These are phyloP conservation scores for Nymphaea colorata DNA, from an alignment of 164 flowering plant species.

Conservation along the genomic window DNA sequence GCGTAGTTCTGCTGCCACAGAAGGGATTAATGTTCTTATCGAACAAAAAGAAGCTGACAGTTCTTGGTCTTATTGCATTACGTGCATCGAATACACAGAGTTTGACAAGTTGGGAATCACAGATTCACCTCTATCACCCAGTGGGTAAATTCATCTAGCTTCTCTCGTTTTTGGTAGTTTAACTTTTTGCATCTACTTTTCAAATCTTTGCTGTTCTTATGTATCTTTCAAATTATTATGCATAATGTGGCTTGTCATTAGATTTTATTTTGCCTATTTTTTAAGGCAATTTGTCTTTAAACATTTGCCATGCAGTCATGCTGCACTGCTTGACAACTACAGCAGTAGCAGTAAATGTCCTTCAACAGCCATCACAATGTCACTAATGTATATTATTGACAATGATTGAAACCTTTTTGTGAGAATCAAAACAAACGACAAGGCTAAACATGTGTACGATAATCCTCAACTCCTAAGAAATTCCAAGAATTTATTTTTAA, in stretches of 20 bases:
- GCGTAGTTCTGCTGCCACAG: conserved; percentile 75
- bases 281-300: too few species aligned
- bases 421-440: too few species aligned
- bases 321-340: too few species aligned
- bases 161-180: background rate
- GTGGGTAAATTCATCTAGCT: conserved; percentile 28
- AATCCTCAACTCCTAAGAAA: too few species aligned
- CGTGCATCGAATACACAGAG: conserved; percentile 97
- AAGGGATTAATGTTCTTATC: conserved; percentile 88
- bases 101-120: conserved; percentile 75
- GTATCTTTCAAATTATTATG: background rate
- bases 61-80: conserved; percentile 80
- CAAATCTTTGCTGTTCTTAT: background rate
- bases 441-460: too few species aligned
- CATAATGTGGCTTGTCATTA: background rate
- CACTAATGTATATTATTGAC: too few species aligned
- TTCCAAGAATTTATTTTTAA: too few species aligned
- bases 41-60: conserved; percentile 72
- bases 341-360: too few species aligned
- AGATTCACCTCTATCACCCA: conserved; percentile 23
- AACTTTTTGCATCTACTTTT: background rate
- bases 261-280: too few species aligned
- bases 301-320: too few species aligned
- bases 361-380: too few species aligned
- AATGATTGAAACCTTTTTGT: too few species aligned